phyloP scores from a whole-genome alignment of 805 yeast genomes.

The Starmerella tilneyi region DNA sequence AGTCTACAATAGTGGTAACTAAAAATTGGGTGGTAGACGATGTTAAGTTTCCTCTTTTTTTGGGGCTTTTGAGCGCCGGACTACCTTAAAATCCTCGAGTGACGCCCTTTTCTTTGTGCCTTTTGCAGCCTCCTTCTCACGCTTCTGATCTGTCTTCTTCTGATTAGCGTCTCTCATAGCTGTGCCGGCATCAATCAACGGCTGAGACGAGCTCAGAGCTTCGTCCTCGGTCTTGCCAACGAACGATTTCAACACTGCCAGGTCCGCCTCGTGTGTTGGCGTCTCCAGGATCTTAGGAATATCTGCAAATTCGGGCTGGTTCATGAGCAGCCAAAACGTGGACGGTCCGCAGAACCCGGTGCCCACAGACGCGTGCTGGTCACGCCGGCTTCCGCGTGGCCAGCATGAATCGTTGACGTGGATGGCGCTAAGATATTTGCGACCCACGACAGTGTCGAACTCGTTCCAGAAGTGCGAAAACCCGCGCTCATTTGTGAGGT shows the following conservation, averaged over 20 bases:
- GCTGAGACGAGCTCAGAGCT: constrained; percentile 39
- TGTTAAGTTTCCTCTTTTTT: too few relatives aligned
- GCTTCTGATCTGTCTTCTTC: constrained; percentile 52
- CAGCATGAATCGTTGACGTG: constrained; percentile 94
- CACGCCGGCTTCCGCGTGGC: constrained; percentile 81
- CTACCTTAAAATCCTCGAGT: constrained; percentile 7
- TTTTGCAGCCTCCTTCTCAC: constrained; percentile 26
- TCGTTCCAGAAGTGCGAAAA: constrained; percentile 62
- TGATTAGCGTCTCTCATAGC: constrained; percentile 60
- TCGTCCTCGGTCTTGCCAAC: constrained; percentile 48
- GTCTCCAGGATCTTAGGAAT: constrained; percentile 84
- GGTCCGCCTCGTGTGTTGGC: constrained; percentile 49
- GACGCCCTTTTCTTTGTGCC: background rate
- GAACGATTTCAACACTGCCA: constrained; percentile 69
- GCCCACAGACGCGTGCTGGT: constrained; percentile 83
- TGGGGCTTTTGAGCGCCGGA: background rate
- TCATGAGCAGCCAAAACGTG: constrained; percentile 67
- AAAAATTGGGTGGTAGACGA: too few relatives aligned
- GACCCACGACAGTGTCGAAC: constrained; percentile 67
- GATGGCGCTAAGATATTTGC: constrained; percentile 61
- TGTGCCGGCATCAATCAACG: constrained; percentile 50
- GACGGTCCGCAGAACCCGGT: constrained; percentile 83
- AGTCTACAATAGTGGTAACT: too few relatives aligned
- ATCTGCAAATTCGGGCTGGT: constrained; percentile 47
- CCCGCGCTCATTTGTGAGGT: constrained; percentile 49